Percentiles rank a stretch among this genome's conserved stretches.
These are phyloP conservation scores for Stylonectria norvegica DNA, from an alignment of 2,329 filamentous ascomycete genomes.

Conservation along the genomic window DNA sequence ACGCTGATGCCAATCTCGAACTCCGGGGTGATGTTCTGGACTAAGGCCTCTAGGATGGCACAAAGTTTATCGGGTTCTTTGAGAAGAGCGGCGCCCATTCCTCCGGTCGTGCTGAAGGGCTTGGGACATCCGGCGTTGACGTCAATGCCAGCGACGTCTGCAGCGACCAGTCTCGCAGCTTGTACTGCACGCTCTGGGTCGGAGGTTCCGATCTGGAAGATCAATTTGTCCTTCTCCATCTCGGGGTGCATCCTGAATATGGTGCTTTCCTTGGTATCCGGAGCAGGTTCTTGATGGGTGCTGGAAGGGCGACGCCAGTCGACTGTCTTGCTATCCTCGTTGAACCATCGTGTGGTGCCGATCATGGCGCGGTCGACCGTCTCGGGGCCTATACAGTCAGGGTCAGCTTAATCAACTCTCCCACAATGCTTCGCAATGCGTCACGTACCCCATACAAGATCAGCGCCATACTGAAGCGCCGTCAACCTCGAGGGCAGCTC, in stretches of 20 bases:
- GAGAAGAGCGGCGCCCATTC: slow-evolving; percentile 92
- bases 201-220: slow-evolving; percentile 91
- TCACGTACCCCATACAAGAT: slow-evolving; percentile 84
- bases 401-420: background rate
- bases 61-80: slow-evolving; percentile 79
- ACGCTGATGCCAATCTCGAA: slow-evolving; percentile 93
- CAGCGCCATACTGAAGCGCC: slow-evolving; percentile 90
- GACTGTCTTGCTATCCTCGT: slow-evolving; percentile 72
- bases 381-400: slow-evolving; percentile 66
- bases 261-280: slow-evolving; percentile 59
- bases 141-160: slow-evolving; percentile 89
- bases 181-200: slow-evolving; percentile 78
- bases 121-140: slow-evolving; percentile 99
- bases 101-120: slow-evolving; percentile 86
- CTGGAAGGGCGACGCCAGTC: slow-evolving; percentile 84
- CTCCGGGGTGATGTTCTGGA: slow-evolving; percentile 70
- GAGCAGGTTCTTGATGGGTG: slow-evolving; percentile 54
- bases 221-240: slow-evolving; percentile 68
- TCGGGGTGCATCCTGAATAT: slow-evolving; percentile 82
- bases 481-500: slow-evolving; percentile 87
- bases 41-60: slow-evolving; percentile 78
- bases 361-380: slow-evolving; percentile 92
- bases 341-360: slow-evolving; percentile 74
- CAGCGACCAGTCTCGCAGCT: slow-evolving; percentile 79
- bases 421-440: background rate